These are phyloP conservation scores for Aaosphaeria arxii DNA, from an alignment of 2,329 filamentous ascomycete species.

Conservation along the genomic window DNA sequence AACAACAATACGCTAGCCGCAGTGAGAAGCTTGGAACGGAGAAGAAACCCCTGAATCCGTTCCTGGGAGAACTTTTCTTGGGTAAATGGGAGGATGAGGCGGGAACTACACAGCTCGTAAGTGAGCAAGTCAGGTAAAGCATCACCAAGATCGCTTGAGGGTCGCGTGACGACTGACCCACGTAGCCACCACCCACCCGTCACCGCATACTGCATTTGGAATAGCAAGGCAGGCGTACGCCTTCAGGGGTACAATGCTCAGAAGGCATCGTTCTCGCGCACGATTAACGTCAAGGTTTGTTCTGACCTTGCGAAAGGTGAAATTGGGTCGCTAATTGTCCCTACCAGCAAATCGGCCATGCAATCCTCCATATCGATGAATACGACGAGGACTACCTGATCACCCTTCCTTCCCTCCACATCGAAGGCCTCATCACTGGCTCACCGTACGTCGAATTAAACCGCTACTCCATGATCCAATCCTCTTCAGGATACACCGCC, in stretches of 20 bases:
- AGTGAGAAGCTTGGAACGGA: constrained; percentile 85
- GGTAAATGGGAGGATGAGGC: constrained; percentile 83
- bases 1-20: constrained; percentile 73
- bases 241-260: constrained; percentile 88
- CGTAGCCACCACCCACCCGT: constrained; percentile 82
- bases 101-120: constrained; percentile 81
- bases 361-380: constrained; percentile 70
- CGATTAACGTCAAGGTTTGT: constrained; percentile 76
- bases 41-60: constrained; percentile 97
- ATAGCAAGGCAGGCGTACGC: constrained; percentile 74
- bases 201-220: constrained; percentile 90
- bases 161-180: constrained; percentile 2
- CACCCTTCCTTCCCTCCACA: constrained; percentile 85
- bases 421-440: constrained; percentile 85
- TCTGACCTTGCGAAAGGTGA: neutral
- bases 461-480: constrained; percentile 78
- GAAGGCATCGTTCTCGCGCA: constrained; percentile 90
- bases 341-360: constrained; percentile 75
- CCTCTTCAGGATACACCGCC: constrained; percentile 79
- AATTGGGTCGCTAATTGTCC: neutral
- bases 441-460: constrained; percentile 90
- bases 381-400: constrained; percentile 78
- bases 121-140: constrained; percentile 80
- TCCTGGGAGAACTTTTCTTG: constrained; percentile 90
- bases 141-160: neutral